phyloP scores from a whole-genome alignment of 305 asterid genomes.

The Salvia sclarea region DNA sequence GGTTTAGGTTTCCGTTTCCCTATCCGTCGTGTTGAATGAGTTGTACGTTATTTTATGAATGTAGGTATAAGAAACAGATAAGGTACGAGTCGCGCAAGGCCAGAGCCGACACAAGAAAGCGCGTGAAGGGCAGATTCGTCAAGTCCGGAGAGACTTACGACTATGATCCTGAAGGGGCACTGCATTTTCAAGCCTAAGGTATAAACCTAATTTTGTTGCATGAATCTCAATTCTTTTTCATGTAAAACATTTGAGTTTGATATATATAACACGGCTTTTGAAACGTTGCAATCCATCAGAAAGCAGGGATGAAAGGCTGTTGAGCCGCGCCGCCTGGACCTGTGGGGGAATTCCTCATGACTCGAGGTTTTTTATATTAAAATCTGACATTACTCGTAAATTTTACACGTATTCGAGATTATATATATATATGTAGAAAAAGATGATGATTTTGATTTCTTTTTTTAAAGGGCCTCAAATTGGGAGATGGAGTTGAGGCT shows the following conservation, averaged over 20 bases:
- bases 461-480: slow-evolving; percentile 27
- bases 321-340: slow-evolving; percentile 24
- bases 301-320: slow-evolving; percentile 28
- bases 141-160: slow-evolving; percentile 70
- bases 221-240: not conserved
- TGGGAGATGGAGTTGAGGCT: not conserved
- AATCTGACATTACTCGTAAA: not conserved
- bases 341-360: not conserved
- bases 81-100: slow-evolving; percentile 88
- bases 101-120: slow-evolving; percentile 83
- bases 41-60: not conserved
- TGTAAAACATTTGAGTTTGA: not conserved
- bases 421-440: not conserved
- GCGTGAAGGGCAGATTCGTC: slow-evolving; percentile 87
- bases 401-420: not conserved
- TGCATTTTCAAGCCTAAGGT: slow-evolving; percentile 37
- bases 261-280: not conserved
- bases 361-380: too few species aligned
- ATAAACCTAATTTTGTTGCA: not conserved
- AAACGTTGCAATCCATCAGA: slow-evolving; percentile 18
- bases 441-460: not conserved
- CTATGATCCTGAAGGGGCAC: slow-evolving; percentile 48
- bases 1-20: too few species aligned
- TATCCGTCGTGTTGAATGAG: not conserved
- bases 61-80: slow-evolving; percentile 83